These are phyloP conservation scores for Mucuna pruriens DNA, from an alignment of 306 rosid species.

Conservation along the genomic window DNA sequence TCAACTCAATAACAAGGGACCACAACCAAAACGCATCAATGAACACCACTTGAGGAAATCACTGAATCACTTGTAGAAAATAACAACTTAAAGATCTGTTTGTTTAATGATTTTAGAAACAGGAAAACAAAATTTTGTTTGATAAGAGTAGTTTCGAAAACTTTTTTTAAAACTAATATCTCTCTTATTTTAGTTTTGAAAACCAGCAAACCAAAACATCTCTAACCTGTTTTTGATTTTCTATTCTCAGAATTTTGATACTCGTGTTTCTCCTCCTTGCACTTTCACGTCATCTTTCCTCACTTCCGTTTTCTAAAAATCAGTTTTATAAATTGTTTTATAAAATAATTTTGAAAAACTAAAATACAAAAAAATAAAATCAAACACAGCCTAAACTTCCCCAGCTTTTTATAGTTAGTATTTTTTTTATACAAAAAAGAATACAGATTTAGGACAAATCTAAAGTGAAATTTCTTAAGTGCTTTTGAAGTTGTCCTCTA, in stretches of 20 bases:
- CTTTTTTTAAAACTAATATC: not conserved
- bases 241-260: not conserved
- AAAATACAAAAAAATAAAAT: not conserved
- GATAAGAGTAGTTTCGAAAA: not conserved
- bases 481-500: not conserved
- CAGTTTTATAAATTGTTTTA: not conserved
- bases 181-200: not conserved
- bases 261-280: not conserved
- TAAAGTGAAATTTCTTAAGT: not conserved
- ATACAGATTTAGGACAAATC: not conserved
- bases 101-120: not conserved
- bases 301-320: not conserved
- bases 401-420: not conserved
- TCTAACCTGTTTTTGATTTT: not conserved
- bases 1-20: not conserved
- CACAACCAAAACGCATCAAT: not conserved
- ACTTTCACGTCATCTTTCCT: not conserved
- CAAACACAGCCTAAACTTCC: not conserved
- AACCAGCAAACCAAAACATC: not conserved
- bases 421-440: not conserved
- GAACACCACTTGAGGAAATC: not conserved
- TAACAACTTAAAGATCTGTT: not conserved
- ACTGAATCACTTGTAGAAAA: not conserved
- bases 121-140: not conserved
- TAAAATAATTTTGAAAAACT: not conserved